Evolutionary conservation across 2,329 filamentous ascomycete genomes (phyloP).

Genomic region (Diplodia intermedia): DNA sequence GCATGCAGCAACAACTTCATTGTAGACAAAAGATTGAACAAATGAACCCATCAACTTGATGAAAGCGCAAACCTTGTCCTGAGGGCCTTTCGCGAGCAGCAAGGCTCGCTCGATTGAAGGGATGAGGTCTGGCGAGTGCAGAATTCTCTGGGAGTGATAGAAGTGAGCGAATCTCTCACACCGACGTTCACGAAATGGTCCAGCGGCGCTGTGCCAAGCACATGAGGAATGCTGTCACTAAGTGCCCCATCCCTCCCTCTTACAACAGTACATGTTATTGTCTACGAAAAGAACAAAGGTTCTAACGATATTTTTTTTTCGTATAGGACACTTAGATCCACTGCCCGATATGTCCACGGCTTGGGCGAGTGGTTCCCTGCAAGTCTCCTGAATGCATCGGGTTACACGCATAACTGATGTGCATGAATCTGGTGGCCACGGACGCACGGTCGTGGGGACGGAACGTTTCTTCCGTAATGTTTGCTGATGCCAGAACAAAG

Average conservation of each 20-base stretch:
- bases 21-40: not conserved
- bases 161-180: too few relatives aligned
- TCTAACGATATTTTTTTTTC: not conserved
- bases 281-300: not conserved
- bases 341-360: not conserved
- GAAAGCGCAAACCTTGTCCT: not conserved
- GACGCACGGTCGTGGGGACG: not conserved
- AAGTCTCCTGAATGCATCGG: not conserved
- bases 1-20: constrained; percentile 18
- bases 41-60: not conserved
- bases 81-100: not conserved
- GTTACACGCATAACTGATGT: not conserved
- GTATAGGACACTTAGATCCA: not conserved
- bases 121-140: too few relatives aligned
- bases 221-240: not conserved
- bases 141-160: too few relatives aligned
- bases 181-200: not conserved
- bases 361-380: not conserved
- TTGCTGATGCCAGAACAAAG: not conserved
- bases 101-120: too few relatives aligned
- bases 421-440: not conserved
- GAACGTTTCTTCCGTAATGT: not conserved
- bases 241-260: not conserved
- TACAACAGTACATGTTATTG: not conserved
- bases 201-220: not conserved